These are phyloP conservation scores for Pythium myriotylum DNA, from an alignment of 352 stramenopile genomes.

Conservation along the genomic window DNA sequence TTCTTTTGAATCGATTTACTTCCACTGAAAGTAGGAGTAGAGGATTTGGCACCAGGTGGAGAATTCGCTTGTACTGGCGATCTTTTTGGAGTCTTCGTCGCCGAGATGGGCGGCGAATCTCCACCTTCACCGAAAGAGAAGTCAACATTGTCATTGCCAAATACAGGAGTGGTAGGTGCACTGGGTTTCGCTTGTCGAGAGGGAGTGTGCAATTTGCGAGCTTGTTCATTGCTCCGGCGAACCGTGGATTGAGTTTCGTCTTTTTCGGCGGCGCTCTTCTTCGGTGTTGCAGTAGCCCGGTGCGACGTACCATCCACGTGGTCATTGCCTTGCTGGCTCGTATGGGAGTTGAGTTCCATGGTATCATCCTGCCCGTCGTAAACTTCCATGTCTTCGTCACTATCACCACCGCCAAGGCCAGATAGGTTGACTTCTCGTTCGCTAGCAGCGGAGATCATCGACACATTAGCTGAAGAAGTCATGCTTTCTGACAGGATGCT, in stretches of 20 bases:
- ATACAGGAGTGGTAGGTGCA: conserved; percentile 1
- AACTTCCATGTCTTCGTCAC: conserved; percentile 12
- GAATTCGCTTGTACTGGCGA: conserved; percentile 12
- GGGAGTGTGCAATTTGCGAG: background rate
- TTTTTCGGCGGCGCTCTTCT: conserved; percentile 8
- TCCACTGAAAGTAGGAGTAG: conserved; percentile 10
- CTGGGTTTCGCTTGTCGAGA: conserved; percentile 3
- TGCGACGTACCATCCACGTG: conserved; percentile 1
- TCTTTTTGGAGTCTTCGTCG: conserved; percentile 3
- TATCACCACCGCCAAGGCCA: conserved; percentile 8
- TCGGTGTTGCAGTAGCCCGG: background rate
- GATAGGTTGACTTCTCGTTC: conserved; percentile 27
- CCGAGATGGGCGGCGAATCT: background rate
- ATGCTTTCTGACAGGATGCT: conserved; percentile 26
- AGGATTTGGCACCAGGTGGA: too few species aligned
- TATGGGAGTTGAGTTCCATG: conserved; percentile 30
- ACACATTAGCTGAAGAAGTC: conserved; percentile 25
- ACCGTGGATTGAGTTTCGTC: conserved; percentile 6
- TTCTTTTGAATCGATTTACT: conserved; percentile 28
- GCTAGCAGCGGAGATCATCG: conserved; percentile 21
- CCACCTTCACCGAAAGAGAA: conserved; percentile 19
- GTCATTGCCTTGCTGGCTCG: conserved; percentile 16
- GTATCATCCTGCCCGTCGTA: conserved; percentile 6
- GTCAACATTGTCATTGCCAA: conserved; percentile 6
- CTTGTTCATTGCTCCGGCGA: background rate